Base-by-base conservation (phyloP, 1,139 yeast species). In the Candida tunisiensis region DNA sequence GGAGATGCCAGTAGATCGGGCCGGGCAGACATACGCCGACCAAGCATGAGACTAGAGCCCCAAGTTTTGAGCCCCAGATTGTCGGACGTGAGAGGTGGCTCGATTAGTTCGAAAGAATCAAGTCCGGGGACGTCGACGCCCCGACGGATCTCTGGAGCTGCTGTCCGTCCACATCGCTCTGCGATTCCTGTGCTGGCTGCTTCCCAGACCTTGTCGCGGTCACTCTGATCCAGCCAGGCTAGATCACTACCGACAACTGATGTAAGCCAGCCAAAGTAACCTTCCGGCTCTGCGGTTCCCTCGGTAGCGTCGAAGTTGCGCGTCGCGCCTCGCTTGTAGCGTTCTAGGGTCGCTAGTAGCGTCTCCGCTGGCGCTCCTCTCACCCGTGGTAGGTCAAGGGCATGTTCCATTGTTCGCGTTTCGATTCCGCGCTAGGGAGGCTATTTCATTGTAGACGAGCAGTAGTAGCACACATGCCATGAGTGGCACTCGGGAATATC, bases 1-100 rank as follows among this genome's bases (percentile, higher is more conserved):
- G 33, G 22, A 25, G 63, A 21, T 10, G 19, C 28, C n/a, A 40
- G 12, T 37, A 40, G 11, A 37, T 34, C 17, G 25, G 39, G 44
- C 7, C 45, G 43, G 3, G 38, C 29, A 2, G 60, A 52, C 5
- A 78, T 45, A 25, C 74, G 51, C 28, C 69, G 64, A 1, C 91
- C 64, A 13, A 88, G 53, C 2, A 80, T 62, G 18, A 79, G 54
- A 0, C 95, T 71, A 0, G 95, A 77, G 0, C 96, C 98, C 98
- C 98, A 88, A 0, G 98, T 88, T 38, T 85, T 83, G 45, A 82
- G 61, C 1, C 98, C 98, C 18, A 88, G 54, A 36, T 77, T 78
- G 47, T 88, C 98, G 27, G 70, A 69, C 0, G 94, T 80, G 34
- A 88, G 54, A 0, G 93, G 71, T 0, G 96, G 96, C 45, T 88